phyloP scores from a whole-genome alignment of 805 yeast genomes.

The Lipomyces yamanashiensis region DNA sequence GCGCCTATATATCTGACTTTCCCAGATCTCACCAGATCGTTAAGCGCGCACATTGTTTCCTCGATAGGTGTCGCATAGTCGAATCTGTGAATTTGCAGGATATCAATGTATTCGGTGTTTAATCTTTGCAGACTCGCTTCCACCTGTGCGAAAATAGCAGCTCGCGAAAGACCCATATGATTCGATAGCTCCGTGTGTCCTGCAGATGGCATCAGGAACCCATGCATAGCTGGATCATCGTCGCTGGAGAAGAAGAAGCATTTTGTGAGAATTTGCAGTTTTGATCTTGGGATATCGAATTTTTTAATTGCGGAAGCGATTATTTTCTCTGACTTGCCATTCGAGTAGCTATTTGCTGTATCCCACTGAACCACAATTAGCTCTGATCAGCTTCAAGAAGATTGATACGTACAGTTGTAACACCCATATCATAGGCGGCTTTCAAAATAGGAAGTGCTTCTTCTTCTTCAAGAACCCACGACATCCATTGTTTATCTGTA shows the following conservation, averaged over 20 bases:
- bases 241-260: conserved; percentile 19
- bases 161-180: conserved; percentile 50
- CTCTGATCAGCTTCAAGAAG: not conserved
- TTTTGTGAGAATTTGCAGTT: conserved; percentile 60
- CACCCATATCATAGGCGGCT: conserved; percentile 51
- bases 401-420: conserved; percentile 45
- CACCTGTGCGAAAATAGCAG: conserved; percentile 54
- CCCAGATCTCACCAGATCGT: conserved; percentile 56
- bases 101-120: conserved; percentile 54
- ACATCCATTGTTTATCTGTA: conserved; percentile 19
- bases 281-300: conserved; percentile 57
- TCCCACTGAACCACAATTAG: conserved; percentile 39
- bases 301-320: conserved; percentile 58
- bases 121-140: conserved; percentile 48
- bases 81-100: conserved; percentile 61
- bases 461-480: conserved; percentile 48
- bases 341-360: conserved; percentile 52
- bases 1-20: conserved; percentile 65
- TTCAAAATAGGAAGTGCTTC: conserved; percentile 51
- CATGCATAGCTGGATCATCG: not conserved
- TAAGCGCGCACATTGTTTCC: conserved; percentile 62
- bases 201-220: not conserved
- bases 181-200: conserved; percentile 40
- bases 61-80: conserved; percentile 55
- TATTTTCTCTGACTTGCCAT: conserved; percentile 50